Evolutionary conservation across 164 flowering plant species (phyloP), one percentile per base, ranked within the genome.

Genomic region (Houttuynia cordata): DNA sequence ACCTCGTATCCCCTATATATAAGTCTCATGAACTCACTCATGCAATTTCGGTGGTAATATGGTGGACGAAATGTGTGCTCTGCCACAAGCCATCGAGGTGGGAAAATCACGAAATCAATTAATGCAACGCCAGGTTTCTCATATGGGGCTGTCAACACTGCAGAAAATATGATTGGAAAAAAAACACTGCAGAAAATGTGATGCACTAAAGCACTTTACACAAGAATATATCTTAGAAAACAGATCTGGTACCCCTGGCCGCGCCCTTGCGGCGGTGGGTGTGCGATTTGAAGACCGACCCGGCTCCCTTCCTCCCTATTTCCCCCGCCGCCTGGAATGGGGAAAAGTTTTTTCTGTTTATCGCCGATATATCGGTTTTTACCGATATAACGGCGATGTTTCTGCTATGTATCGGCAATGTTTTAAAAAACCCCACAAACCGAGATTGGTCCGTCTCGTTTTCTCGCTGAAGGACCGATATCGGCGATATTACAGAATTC

Each of bases 21-120:
- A 40, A 92, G 75, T 59, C 98, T 97, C 98, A 92, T 92, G 61
- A 92, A 92, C 75, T 92, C 98, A 66, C 90, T 92, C 98, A 92
- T 92, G 58, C 96, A 92, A 64, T 92, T 92, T 47, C 96, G 94
- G 69, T 92, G 98, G 68, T 85, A 89, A 71, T 92, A 92, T 23
- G 97, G 98, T 65, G 98, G 97, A 51, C 98, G 82, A 62, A 89
- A 92, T 47, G 98, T 92, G 64, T 89, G 91, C 73, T 89, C 98
- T 22, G 98, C 96, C 66, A 87, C 96, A 82, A 87, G 68, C 97
- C 98, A 92, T 51, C 96, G 70, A 0, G 96, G 98, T 57, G 98
- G 97, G 73, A 92, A 92, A 66, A 92, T 86, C 67, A 92, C 94
- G 78, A 89, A 93, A 75, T 93, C 98, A 63, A 93, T 93, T 74